These are phyloP conservation scores for Penicillium desertorum DNA, from an alignment of 495 filamentous ascomycete genomes.

Conservation along the genomic window DNA sequence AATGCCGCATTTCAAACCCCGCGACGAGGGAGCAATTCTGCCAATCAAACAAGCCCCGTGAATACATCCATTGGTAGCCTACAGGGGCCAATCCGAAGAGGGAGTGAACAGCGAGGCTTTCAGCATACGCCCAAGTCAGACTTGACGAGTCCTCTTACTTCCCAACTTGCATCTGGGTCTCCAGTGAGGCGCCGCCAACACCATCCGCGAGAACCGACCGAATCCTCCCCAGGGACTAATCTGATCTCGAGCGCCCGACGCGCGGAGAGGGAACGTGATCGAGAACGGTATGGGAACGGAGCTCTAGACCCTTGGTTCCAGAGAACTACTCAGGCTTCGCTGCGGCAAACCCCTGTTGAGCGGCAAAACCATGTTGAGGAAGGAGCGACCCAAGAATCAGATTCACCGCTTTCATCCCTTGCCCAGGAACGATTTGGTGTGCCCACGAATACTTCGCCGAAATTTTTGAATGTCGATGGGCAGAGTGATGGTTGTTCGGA, in stretches of 20 bases:
- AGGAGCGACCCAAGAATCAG: conserved; percentile 5
- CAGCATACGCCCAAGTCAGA: conserved; percentile 4
- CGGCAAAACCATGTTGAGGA: conserved; percentile 1
- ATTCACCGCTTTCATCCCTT: conserved; percentile 26
- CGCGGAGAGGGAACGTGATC: conserved; percentile 28
- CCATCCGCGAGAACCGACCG: neutral
- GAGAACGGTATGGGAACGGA: conserved; percentile 41
- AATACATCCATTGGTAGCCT: neutral
- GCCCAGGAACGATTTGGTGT: conserved; percentile 27
- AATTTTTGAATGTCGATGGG: neutral
- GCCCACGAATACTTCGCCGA: neutral
- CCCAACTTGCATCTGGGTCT: conserved; percentile 14
- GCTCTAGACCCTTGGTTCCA: conserved; percentile 44
- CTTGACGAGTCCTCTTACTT: conserved; percentile 9
- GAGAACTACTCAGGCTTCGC: conserved; percentile 26
- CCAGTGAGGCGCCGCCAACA: conserved; percentile 5
- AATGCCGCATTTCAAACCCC: conserved; percentile 26
- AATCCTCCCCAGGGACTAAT: neutral
- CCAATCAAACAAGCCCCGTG: neutral
- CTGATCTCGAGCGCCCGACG: conserved; percentile 5
- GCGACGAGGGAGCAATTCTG: neutral
- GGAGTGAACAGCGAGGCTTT: neutral
- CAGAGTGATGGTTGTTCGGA: neutral
- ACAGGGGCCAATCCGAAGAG: neutral
- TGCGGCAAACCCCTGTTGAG: conserved; percentile 1